Evolutionary conservation across 495 filamentous ascomycete species (phyloP), one percentile per base, ranked within the genome.

Genomic region (Penicillium waksmanii): DNA sequence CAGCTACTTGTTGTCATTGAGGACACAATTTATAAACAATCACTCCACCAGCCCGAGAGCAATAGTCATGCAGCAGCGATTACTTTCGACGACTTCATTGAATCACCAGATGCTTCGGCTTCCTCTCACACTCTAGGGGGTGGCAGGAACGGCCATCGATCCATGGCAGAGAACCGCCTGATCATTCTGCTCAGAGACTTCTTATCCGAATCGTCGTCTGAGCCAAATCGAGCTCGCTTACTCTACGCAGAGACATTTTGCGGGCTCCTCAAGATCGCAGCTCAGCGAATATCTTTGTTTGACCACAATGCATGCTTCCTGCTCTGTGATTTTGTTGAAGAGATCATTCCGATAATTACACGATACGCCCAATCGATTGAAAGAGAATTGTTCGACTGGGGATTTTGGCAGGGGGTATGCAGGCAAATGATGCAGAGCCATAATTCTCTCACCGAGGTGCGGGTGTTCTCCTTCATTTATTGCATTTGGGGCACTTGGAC

Each of bases 361-460:
- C 81, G 85, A 40, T 89, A 82, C 61, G 77, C 81, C 25, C 77
- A 82, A 55, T 79, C 76, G 42, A 70, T 71, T n/a, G 73, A 72
- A 48, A 68, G 70, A 40, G 71, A 77, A 12, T 57, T 79, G 46
- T 74, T 85, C 48, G 91, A 97, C 71, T 97, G 92, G 91, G 73
- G 82, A 0, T 98, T 98, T 69, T 98, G 95, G 95, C 76, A 94
- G 38, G 82, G 86, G 8, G 93, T 95, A 0, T 92, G 87, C 67
- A 86, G 87, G 67, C 85, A 87, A 66, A 95, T 97, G 80, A 82
- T 92, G 60, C 81, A 88, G 58, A 96, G 92, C 61, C 87, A 96
- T 56, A 98, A 97, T 67, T 97, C 89, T 35, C 90, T 96, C 78
- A 96, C 95, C 0, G 95, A 97, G 73, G 87, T 97, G 54, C 86